Conservation (phyloP, 352 stramenopile species). For the Hyaloperonospora arabidopsidis region DNA sequence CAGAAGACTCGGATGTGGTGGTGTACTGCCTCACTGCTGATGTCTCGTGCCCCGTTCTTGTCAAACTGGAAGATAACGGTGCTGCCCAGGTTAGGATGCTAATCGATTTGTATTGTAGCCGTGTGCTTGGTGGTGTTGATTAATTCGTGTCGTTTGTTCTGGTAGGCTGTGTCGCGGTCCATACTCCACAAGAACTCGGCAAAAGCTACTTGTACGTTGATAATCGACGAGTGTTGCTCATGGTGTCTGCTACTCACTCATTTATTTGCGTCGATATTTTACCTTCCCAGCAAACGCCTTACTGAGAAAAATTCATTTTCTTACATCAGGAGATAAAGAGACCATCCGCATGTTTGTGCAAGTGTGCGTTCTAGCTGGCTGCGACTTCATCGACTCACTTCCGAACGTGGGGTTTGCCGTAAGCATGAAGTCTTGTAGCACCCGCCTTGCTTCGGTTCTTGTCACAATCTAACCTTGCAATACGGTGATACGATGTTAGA, state of each 20-base stretch:
- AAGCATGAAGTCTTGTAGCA: constrained; percentile 12
- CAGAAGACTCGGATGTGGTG: constrained; percentile 73
- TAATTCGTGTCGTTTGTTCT: not conserved
- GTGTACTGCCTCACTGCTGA: constrained; percentile 60
- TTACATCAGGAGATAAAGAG: constrained; percentile 51
- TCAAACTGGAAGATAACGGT: constrained; percentile 64
- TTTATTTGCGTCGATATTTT: not conserved
- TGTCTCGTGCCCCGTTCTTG: constrained; percentile 46
- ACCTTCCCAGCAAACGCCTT: constrained; percentile 36
- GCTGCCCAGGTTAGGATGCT: constrained; percentile 33
- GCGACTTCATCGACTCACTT: constrained; percentile 69
- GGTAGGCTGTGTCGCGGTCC: constrained; percentile 42
- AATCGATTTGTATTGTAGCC: not conserved
- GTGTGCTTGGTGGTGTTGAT: not conserved
- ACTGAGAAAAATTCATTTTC: constrained; percentile 52
- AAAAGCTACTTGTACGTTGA: constrained; percentile 26
- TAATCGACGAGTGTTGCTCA: not conserved
- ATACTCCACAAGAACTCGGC: constrained; percentile 44
- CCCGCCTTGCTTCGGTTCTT: not conserved
- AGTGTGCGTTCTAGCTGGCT: constrained; percentile 61
- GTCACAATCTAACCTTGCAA: not conserved
- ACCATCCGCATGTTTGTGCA: constrained; percentile 75
- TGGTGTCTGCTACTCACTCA: not conserved
- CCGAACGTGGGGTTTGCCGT: constrained; percentile 71
- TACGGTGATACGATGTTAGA: constrained; percentile 26